Conservation (phyloP, 2,329 filamentous ascomycete genomes). For the Pleoardoris graminearum region DNA sequence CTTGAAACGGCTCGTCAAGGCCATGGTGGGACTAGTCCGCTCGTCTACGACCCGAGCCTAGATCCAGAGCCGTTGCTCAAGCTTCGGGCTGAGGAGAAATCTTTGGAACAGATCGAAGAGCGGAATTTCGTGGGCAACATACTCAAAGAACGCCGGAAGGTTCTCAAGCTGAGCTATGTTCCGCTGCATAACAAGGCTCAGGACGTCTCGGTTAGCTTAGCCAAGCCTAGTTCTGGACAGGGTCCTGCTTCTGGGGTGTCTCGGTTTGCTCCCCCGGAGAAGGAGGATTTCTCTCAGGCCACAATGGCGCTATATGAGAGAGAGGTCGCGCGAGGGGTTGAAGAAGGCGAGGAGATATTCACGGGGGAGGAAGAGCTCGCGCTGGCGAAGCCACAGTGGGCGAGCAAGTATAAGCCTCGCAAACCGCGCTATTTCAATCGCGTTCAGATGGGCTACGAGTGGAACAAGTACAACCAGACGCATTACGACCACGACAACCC, state of each 20-base stretch:
- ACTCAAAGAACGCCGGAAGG: constrained; percentile 62
- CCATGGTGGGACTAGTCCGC: constrained; percentile 9
- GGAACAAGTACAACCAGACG: constrained; percentile 99
- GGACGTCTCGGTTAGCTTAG: constrained; percentile 31
- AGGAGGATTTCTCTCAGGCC: constrained; percentile 82
- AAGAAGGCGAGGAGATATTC: constrained; percentile 95
- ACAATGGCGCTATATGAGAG: constrained; percentile 90
- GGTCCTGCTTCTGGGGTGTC: constrained; percentile 60
- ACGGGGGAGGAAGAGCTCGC: constrained; percentile 82
- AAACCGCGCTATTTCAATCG: constrained; percentile 98
- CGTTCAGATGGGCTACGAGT: constrained; percentile 98
- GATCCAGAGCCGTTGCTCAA: constrained; percentile 71
- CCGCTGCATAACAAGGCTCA: constrained; percentile 56
- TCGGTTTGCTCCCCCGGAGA: constrained; percentile 69
- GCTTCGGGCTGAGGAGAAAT: constrained; percentile 65
- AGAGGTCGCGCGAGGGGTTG: constrained; percentile 86
- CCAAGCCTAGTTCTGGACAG: constrained; percentile 43
- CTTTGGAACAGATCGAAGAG: constrained; percentile 61
- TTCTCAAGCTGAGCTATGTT: constrained; percentile 69
- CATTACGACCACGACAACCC: constrained; percentile 99
- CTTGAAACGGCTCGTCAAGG: constrained; percentile 21
- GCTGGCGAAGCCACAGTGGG: constrained; percentile 72
- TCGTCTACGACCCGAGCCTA: constrained; percentile 48
- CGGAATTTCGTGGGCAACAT: constrained; percentile 61
- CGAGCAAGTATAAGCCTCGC: constrained; percentile 80